phyloP scores from a whole-genome alignment of 495 filamentous ascomycete genomes.

The Arthonia radiata region DNA sequence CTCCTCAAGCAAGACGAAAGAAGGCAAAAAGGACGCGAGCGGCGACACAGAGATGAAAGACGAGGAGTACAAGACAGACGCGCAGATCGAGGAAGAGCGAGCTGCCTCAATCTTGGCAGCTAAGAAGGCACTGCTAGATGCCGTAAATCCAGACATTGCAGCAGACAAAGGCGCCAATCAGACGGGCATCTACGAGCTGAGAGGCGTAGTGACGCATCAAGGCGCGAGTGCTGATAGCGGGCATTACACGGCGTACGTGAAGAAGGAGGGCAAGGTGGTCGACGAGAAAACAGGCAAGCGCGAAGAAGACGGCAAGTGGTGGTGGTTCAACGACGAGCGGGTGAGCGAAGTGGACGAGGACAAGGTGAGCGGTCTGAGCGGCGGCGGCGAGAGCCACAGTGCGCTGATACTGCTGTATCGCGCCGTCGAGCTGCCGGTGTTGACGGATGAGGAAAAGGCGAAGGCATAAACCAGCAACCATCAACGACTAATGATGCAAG shows the following conservation, averaged over 20 bases:
- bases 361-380: slow-evolving; percentile 72
- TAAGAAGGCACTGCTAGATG: slow-evolving; percentile 59
- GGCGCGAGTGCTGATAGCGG: slow-evolving; percentile 91
- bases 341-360: slow-evolving; percentile 78
- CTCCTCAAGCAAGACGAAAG: too few species aligned
- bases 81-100: slow-evolving; percentile 67
- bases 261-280: slow-evolving; percentile 13
- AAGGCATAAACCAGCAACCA: slow-evolving; percentile 3
- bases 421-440: slow-evolving; percentile 41
- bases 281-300: slow-evolving; percentile 53
- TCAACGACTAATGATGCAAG: too few species aligned
- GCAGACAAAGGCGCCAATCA: slow-evolving; percentile 67
- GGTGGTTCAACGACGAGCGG: slow-evolving; percentile 99
- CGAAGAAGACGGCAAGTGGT: slow-evolving; percentile 83
- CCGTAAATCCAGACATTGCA: slow-evolving; percentile 44
- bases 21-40: slow-evolving; percentile 24
- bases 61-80: slow-evolving; percentile 71
- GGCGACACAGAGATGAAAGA: slow-evolving; percentile 49
- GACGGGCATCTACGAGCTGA: slow-evolving; percentile 80
- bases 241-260: slow-evolving; percentile 93
- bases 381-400: slow-evolving; percentile 84
- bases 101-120: slow-evolving; percentile 42
- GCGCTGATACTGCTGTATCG: slow-evolving; percentile 82
- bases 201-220: slow-evolving; percentile 93
- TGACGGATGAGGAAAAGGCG: slow-evolving; percentile 17